These are phyloP conservation scores for Colletotrichum chrysophilum DNA, from an alignment of 2,329 filamentous ascomycete genomes.

Conservation along the genomic window DNA sequence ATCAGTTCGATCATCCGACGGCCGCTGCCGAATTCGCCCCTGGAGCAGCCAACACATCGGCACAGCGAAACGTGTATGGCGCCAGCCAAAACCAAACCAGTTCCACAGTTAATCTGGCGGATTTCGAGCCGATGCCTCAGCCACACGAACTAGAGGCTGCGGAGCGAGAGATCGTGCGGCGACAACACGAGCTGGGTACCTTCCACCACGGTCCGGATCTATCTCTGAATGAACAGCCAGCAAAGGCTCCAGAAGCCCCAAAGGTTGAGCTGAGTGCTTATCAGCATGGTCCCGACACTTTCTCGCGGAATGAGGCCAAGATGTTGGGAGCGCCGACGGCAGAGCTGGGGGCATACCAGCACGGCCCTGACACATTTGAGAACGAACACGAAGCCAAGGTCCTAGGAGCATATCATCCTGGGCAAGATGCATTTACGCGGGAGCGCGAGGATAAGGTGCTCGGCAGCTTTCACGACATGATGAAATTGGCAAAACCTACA, in stretches of 20 bases:
- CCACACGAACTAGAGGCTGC: conserved; percentile 16
- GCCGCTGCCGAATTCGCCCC: conserved; percentile 10
- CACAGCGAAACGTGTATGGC: not conserved
- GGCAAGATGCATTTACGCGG: not conserved
- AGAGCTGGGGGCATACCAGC: conserved; percentile 15
- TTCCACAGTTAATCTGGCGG: conserved; percentile 11
- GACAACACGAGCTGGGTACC: conserved; percentile 14
- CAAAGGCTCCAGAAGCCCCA: not conserved
- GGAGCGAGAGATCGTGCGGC: conserved; percentile 10
- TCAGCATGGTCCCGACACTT: conserved; percentile 16
- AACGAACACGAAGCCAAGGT: conserved; percentile 17
- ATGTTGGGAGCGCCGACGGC: conserved; percentile 10
- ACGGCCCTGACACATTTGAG: conserved; percentile 15
- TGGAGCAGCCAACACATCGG: not conserved
- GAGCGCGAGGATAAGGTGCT: conserved; percentile 18
- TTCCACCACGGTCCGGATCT: conserved; percentile 14
- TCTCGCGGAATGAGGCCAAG: conserved; percentile 7
- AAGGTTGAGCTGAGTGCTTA: conserved; percentile 13
- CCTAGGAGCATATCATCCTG: conserved; percentile 2
- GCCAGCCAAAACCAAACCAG: not conserved
- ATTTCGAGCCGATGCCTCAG: conserved; percentile 7
- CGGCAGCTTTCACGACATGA: conserved; percentile 12
- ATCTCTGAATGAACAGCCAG: not conserved
- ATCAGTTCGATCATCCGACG: conserved; percentile 13
- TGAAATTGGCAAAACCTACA: not conserved